Conservation (phyloP, 768 basidiomycete genomes). For the Psilocybe tampanensis region DNA sequence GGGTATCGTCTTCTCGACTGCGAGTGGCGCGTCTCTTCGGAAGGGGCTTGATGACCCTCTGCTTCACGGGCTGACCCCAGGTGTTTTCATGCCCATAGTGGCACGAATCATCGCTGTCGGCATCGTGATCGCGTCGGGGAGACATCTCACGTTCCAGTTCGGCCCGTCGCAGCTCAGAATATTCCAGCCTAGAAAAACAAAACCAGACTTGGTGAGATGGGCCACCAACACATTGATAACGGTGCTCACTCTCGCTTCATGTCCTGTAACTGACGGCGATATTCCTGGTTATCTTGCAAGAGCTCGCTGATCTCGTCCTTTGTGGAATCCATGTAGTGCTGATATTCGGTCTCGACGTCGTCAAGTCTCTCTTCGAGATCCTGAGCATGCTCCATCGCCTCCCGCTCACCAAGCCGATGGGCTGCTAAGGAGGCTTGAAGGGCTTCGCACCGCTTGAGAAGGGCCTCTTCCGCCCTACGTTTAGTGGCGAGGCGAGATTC, state of each 20-base stretch:
- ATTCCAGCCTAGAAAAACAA: too few relatives aligned
- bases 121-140: too few relatives aligned
- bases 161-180: too few relatives aligned
- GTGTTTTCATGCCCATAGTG: too few relatives aligned
- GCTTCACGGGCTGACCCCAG: background rate
- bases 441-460: constrained; percentile 46
- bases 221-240: too few relatives aligned
- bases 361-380: constrained; percentile 15
- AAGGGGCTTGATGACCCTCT: background rate
- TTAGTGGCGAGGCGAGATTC: constrained; percentile 41
- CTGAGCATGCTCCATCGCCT: constrained; percentile 23
- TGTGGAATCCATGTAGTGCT: background rate
- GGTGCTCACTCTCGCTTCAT: too few relatives aligned
- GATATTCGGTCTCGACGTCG: constrained; percentile 3
- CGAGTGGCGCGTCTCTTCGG: background rate
- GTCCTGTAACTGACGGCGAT: too few relatives aligned
- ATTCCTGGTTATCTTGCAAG: too few relatives aligned
- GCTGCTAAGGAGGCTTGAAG: constrained; percentile 35
- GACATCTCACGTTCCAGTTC: too few relatives aligned
- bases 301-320: background rate
- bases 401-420: constrained; percentile 33
- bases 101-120: too few relatives aligned
- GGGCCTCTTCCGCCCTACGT: constrained; percentile 40
- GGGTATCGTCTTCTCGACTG: background rate
- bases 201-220: too few relatives aligned